Evolutionary conservation across 2,329 filamentous ascomycete genomes (phyloP).

Genomic region (Capronia americana): DNA sequence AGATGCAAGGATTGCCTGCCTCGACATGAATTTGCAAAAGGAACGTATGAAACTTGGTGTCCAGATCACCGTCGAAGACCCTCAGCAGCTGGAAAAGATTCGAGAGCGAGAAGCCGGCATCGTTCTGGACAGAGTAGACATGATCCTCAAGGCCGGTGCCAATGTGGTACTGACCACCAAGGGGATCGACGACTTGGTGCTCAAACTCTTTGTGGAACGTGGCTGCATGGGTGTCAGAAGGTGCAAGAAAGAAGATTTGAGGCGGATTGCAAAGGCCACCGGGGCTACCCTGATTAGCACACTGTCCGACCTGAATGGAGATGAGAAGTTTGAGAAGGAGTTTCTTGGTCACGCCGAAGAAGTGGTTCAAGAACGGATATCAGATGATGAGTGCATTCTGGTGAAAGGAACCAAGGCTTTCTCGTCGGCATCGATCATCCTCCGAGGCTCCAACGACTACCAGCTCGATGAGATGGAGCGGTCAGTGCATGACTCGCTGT

Average conservation of each 20-base stretch:
- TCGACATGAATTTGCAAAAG: conserved; percentile 99
- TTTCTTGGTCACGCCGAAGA: conserved; percentile 92
- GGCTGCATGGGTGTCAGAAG: conserved; percentile 94
- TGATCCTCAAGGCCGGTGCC: conserved; percentile 96
- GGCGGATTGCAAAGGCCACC: conserved; percentile 93
- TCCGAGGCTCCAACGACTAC: conserved; percentile 94
- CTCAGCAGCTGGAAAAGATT: conserved; percentile 96
- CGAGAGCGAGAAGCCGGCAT: conserved; percentile 90
- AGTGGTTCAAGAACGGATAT: conserved; percentile 97
- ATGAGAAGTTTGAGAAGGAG: conserved; percentile 92
- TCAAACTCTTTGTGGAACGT: conserved; percentile 93
- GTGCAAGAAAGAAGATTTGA: conserved; percentile 98
- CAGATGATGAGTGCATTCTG: conserved; percentile 97
- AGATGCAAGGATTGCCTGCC: conserved; percentile 93
- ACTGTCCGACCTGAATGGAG: conserved; percentile 93
- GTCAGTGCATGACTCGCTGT: conserved; percentile 94
- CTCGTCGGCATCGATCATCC: conserved; percentile 92
- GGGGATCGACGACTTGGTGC: conserved; percentile 93
- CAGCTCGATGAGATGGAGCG: conserved; percentile 99
- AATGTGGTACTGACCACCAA: conserved; percentile 98
- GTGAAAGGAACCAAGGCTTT: conserved; percentile 95
- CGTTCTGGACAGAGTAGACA: conserved; percentile 89
- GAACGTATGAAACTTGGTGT: conserved; percentile 99
- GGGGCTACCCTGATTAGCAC: conserved; percentile 92
- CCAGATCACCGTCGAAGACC: conserved; percentile 97